Evolutionary conservation across 2,329 filamentous ascomycete species (phyloP), one percentile per base, ranked within the genome.

Genomic region (Coniella vitis): DNA sequence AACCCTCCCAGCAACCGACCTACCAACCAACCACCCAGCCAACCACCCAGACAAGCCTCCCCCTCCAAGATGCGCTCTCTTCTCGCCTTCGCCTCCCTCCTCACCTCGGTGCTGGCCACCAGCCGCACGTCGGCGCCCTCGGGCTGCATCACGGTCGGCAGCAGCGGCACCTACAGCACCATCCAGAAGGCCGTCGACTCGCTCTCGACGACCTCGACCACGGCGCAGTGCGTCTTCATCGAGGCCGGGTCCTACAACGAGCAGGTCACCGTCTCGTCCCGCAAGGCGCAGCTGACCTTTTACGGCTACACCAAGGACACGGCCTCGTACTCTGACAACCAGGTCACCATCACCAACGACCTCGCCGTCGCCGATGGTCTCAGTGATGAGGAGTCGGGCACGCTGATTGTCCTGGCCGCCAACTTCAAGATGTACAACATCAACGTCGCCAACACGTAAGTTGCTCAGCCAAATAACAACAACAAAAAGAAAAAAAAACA

Each of bases 381-480:
- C 36, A 73, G 61, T 56, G 77, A 84, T 54, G 81, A 84, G 54
- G 60, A 63, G 50, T 81, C 69, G 1, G 71, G 65, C 1, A 72
- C 71, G 0, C 62, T 75, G 22, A 61, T 69, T 9, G 66, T 72
- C 21, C 65, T 68, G 56, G 70, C 74, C 0, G 58, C 63, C 4
- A 71, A 76, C 56, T 71, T 83, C 51, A 76, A 74, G 55, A 64
- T 83, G 16, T 85, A 84, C 67, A 84, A 84, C 55, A 68, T 85
- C 60, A 79, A 75, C 47, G 63, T 75, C 10, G 62, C 64, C 12
- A 76, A 75, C 55, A 65, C 64, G 0, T 71, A 13, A 31, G 38
- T 31, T 5, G 22, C 7, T 7, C 14, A 8, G n/a, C n/a, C n/a
- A n/a, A n/a, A n/a, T n/a, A n/a, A n/a, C n/a, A n/a, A n/a, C n/a